Evolutionary conservation across 2,329 filamentous ascomycete species (phyloP).

Genomic region (Coniochaeta hoffmannii): DNA sequence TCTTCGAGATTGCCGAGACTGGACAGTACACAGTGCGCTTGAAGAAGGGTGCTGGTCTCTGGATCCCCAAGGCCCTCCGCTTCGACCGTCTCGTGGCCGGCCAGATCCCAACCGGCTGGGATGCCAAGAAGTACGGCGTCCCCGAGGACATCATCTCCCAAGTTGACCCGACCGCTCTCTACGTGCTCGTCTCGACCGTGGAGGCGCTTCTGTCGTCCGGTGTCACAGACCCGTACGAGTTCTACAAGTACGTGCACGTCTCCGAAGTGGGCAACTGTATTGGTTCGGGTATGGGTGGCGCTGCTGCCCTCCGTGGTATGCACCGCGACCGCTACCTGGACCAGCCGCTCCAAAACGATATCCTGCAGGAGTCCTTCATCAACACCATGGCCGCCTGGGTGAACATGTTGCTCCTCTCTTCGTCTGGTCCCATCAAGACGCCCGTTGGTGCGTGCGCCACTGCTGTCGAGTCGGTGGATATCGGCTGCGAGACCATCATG

Average conservation of each 20-base stretch:
- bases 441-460: slow-evolving; percentile 97
- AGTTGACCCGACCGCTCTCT: slow-evolving; percentile 93
- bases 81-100: slow-evolving; percentile 97
- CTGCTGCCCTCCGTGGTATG: slow-evolving; percentile 88
- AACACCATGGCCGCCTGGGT: slow-evolving; percentile 99
- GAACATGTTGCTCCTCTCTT: slow-evolving; percentile 96
- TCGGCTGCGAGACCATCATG: slow-evolving; percentile 96
- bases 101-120: slow-evolving; percentile 95
- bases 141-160: slow-evolving; percentile 97
- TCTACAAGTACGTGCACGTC: slow-evolving; percentile 98
- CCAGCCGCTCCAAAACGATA: slow-evolving; percentile 96
- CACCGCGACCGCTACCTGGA: slow-evolving; percentile 97
- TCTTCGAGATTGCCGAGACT: slow-evolving; percentile 89
- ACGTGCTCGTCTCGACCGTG: slow-evolving; percentile 86
- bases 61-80: slow-evolving; percentile 93
- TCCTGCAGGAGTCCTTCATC: slow-evolving; percentile 98
- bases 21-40: slow-evolving; percentile 92
- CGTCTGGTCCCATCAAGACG: slow-evolving; percentile 96
- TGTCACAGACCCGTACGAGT: slow-evolving; percentile 98
- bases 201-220: slow-evolving; percentile 86
- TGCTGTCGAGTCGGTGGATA: slow-evolving; percentile 93
- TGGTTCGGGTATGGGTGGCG: slow-evolving; percentile 96
- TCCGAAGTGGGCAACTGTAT: slow-evolving; percentile 98
- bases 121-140: slow-evolving; percentile 91
- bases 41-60: slow-evolving; percentile 89